Percentiles rank a stretch among this genome's conserved stretches.
These are phyloP conservation scores for Hondaea fermentalgiana DNA, from an alignment of 108 stramenopile species.

Conservation along the genomic window DNA sequence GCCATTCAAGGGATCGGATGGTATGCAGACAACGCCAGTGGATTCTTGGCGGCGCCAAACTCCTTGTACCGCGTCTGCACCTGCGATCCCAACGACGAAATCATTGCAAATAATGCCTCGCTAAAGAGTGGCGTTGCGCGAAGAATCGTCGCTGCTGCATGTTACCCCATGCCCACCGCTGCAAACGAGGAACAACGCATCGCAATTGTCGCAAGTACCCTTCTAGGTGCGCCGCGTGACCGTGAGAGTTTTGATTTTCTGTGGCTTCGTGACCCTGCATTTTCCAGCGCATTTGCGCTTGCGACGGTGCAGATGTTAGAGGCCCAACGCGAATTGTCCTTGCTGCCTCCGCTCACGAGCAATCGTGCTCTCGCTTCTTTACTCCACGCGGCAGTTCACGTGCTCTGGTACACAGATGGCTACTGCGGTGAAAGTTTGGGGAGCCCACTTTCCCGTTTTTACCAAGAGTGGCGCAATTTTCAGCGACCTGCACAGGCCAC, in stretches of 20 bases:
- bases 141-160: neutral
- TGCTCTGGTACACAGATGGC: neutral
- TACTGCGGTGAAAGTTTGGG: neutral
- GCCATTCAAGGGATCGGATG: neutral
- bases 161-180: neutral
- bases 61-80: neutral
- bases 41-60: neutral
- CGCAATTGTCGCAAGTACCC: neutral
- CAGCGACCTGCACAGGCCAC: neutral
- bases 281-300: neutral
- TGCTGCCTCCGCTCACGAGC: neutral
- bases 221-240: neutral
- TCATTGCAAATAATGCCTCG: neutral
- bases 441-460: neutral
- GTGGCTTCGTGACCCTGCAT: neutral
- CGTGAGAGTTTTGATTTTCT: neutral
- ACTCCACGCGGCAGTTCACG: neutral
- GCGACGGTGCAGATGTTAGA: neutral
- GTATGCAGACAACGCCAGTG: neutral
- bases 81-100: constrained; percentile 15
- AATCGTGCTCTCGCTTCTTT: neutral
- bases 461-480: neutral
- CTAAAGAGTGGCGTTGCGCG: neutral
- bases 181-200: neutral
- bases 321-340: neutral